Evolutionary conservation across 257 asterid species (phyloP), one percentile per base, ranked within the genome.

Genomic region (Solanum etuberosum): DNA sequence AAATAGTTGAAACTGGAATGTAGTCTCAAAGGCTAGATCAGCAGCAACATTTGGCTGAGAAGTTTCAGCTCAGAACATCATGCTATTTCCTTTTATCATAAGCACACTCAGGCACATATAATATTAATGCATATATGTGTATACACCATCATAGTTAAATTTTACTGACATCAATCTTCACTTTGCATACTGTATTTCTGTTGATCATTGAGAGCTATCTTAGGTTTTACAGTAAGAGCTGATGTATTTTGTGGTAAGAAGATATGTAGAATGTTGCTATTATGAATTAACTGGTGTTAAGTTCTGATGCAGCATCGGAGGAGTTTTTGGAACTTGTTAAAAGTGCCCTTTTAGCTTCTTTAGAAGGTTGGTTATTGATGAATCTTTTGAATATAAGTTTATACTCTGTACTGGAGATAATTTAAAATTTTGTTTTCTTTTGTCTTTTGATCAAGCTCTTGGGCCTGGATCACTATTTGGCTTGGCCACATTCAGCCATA

Each of bases 401-500:
- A 34, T 29, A 59, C 27, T 48, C 38, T 83, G 35, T 71, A 46
- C 21, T 6, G 27, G 59, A 61, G 31, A 68, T 87, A 89, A 74
- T 86, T 81, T 74, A 37, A 63, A 83, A 83, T 65, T 70, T 87
- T 48, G 59, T 86, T 87, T 86, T 88, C 81, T 85, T 72, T 67
- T 91, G 86, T 81, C 73, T 87, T 84, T 40, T 86, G 87, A 72
- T 90, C 87, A 94, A 97, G 99, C 99, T 87, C 94, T 97, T 84
- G 97, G 94, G 46, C 99, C 99, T 18, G 99, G 99, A 71, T 97
- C 99, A 81, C 99, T 97, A 85, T 97, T 97, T 89, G 99, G 99
- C 80, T 96, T 97, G 78, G 98, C 99, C 81, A 95, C 98, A 20
- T 95, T 97, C 91, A 97, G 99, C 94, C 99, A 97, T 91, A 97